Conservation (phyloP, 805 yeast species). For the Starmerella asiatica region DNA sequence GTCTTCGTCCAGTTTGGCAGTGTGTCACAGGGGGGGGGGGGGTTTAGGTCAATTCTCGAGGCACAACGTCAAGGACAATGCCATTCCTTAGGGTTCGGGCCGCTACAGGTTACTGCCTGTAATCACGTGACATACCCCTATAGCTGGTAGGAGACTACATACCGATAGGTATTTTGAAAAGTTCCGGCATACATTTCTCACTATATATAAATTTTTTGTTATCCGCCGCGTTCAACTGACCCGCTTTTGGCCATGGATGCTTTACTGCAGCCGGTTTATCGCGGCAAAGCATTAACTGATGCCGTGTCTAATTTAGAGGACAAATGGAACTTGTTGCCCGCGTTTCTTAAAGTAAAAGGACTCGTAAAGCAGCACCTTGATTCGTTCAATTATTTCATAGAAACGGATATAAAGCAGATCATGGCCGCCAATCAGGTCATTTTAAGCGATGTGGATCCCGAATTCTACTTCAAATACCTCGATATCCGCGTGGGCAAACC, state of each 20-base stretch:
- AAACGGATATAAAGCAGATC: constrained; percentile 82
- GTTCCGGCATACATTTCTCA: too few relatives aligned
- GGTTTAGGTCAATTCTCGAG: too few relatives aligned
- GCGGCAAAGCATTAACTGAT: constrained; percentile 78
- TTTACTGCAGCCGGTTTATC: constrained; percentile 63
- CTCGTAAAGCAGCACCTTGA: constrained; percentile 94
- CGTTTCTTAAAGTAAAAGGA: constrained; percentile 89
- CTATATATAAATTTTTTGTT: neutral
- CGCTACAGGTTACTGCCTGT: too few relatives aligned
- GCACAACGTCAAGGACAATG: too few relatives aligned
- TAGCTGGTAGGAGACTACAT: too few relatives aligned
- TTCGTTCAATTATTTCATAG: constrained; percentile 95
- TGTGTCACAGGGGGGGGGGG: too few relatives aligned
- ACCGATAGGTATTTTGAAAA: too few relatives aligned
- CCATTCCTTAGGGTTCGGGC: too few relatives aligned
- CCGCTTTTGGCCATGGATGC: constrained; percentile 38
- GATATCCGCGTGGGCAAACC: constrained; percentile 78
- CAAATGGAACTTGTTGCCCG: constrained; percentile 94
- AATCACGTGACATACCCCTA: too few relatives aligned
- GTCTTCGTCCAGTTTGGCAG: too few relatives aligned
- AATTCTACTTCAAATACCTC: constrained; percentile 79
- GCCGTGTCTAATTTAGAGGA: constrained; percentile 84
- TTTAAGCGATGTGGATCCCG: constrained; percentile 91
- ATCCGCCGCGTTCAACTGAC: too few relatives aligned
- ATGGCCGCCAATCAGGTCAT: constrained; percentile 81